phyloP scores from a whole-genome alignment of 306 rosid genomes.

The Fragaria ananassa region DNA sequence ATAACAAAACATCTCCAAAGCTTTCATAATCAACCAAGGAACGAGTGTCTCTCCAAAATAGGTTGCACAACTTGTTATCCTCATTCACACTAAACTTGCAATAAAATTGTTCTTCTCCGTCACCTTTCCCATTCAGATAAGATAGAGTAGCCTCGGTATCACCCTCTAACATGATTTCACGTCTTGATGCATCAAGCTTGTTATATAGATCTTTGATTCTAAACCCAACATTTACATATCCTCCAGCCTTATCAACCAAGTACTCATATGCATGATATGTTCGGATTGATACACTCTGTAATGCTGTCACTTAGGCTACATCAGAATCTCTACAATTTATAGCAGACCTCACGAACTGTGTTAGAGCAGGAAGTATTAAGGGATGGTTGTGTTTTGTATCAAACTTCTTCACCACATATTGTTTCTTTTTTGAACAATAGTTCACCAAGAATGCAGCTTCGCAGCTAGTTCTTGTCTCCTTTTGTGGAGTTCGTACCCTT shows the following conservation, averaged over 20 bases:
- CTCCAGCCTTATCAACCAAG: not conserved
- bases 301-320: not conserved
- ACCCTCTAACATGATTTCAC: not conserved
- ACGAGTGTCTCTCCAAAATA: not conserved
- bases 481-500: not conserved
- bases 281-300: not conserved
- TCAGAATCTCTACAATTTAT: not conserved
- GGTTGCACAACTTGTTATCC: not conserved
- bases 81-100: not conserved
- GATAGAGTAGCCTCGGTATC: not conserved
- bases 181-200: not conserved
- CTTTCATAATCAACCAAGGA: not conserved
- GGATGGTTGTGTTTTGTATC: not conserved
- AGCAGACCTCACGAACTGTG: not conserved
- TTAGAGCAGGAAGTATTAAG: too few relatives aligned
- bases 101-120: not conserved
- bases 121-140: not conserved
- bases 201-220: not conserved
- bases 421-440: not conserved
- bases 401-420: not conserved
- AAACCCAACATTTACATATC: not conserved
- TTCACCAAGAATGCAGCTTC: not conserved
- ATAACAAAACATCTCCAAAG: not conserved
- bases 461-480: not conserved
- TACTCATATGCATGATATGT: not conserved